phyloP scores from a whole-genome alignment of 129 eudicot genomes.

The Flaveria ramosissima region DNA sequence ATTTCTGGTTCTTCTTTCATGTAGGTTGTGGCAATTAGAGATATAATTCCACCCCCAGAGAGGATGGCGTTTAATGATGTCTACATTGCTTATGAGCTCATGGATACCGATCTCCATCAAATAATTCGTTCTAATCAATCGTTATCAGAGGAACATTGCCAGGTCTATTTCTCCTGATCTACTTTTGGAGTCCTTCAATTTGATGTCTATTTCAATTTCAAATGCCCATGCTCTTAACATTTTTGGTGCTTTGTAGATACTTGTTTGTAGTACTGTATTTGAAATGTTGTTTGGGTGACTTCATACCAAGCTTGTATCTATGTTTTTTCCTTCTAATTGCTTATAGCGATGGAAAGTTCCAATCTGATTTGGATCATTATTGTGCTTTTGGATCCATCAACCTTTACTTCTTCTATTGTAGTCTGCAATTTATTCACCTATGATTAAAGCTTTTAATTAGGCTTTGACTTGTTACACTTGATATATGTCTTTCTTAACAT shows the following conservation, averaged over 20 bases:
- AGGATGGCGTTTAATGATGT: conserved; percentile 75
- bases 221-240: conserved; percentile 4
- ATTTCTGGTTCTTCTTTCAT: conserved; percentile 21
- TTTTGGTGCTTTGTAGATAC: neutral
- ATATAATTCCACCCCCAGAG: conserved; percentile 78
- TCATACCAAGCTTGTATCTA: conserved; percentile 4
- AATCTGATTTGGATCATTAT: conserved; percentile 13
- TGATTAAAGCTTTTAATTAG: neutral
- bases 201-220: conserved; percentile 16
- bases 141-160: conserved; percentile 86
- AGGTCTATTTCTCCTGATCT: conserved; percentile 51
- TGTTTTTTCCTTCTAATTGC: conserved; percentile 6
- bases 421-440: neutral
- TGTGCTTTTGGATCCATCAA: neutral
- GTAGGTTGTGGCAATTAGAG: conserved; percentile 88
- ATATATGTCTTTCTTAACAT: conserved; percentile 6
- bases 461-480: neutral
- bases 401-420: neutral
- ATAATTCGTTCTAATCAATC: conserved; percentile 80
- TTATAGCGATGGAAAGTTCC: neutral
- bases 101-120: conserved; percentile 95
- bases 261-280: neutral
- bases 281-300: conserved; percentile 5
- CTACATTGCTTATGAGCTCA: conserved; percentile 83
- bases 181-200: conserved; percentile 12